Conservation (phyloP, 352 stramenopile species). For the Globisporangium cystogenes region DNA sequence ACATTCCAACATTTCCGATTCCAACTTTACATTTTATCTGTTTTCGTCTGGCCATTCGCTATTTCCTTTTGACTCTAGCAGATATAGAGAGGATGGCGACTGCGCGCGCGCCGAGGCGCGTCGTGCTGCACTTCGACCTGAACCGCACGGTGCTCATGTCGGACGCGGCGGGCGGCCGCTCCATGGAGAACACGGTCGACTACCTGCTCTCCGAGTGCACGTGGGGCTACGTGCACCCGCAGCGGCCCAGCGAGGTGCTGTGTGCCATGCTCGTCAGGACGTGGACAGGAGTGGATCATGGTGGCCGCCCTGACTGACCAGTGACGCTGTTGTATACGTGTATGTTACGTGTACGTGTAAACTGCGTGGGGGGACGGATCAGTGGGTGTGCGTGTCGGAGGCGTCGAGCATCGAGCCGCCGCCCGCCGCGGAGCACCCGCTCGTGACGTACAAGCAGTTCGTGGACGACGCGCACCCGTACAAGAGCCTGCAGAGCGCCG, state of each 20-base stretch:
- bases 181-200: slow-evolving; percentile 87
- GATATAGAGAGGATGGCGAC: slow-evolving; percentile 3
- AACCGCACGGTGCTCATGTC: slow-evolving; percentile 90
- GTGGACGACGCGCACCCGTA: slow-evolving; percentile 72
- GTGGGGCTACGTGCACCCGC: slow-evolving; percentile 53
- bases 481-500: slow-evolving; percentile 29
- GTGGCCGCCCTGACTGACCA: too few species aligned
- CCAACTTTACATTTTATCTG: too few species aligned
- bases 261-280: too few species aligned
- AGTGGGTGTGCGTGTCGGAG: slow-evolving; percentile 62
- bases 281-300: too few species aligned
- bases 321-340: too few species aligned
- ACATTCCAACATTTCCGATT: too few species aligned
- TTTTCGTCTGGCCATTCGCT: too few species aligned
- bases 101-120: slow-evolving; percentile 19
- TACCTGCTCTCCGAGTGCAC: slow-evolving; percentile 81
- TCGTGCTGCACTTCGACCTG: slow-evolving; percentile 86
- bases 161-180: slow-evolving; percentile 78
- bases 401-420: slow-evolving; percentile 42
- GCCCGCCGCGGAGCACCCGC: neutral
- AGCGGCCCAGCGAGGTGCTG: slow-evolving; percentile 17
- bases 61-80: neutral
- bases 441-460: slow-evolving; percentile 84
- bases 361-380: neutral
- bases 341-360: too few species aligned